phyloP scores from a whole-genome alignment of 108 stramenopile genomes.

The Nitzschia sp. region DNA sequence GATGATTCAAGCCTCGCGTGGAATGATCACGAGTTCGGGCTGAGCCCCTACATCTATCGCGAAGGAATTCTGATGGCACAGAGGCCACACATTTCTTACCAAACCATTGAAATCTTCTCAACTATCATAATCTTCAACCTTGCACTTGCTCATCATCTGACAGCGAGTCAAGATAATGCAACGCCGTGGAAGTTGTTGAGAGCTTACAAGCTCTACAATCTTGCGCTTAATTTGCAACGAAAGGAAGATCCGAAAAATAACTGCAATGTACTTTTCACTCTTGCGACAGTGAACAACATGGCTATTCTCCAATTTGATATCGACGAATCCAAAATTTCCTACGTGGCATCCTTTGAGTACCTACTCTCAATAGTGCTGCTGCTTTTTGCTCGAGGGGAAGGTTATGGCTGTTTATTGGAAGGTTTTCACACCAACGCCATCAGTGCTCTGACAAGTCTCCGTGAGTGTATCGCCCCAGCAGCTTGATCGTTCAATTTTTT shows the following conservation, averaged over 20 bases:
- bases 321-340: not conserved
- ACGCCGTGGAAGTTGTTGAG: no score
- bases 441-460: not conserved
- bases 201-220: not conserved
- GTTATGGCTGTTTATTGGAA: not conserved
- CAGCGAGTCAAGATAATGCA: no score
- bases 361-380: not conserved
- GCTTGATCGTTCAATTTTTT: no score
- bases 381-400: not conserved
- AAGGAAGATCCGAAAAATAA: not conserved
- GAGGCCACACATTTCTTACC: no score
- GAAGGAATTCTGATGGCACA: no score
- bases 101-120: not conserved
- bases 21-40: no score
- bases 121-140: conserved; percentile 10
- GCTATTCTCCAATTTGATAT: not conserved
- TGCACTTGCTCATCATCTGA: not conserved
- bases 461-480: not conserved
- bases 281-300: conserved; percentile 6
- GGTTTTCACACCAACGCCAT: not conserved
- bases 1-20: no score
- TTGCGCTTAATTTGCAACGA: not conserved
- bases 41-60: no score
- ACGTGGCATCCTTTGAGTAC: not conserved
- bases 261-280: not conserved